Evolutionary conservation across 169 alveolate species (phyloP), one percentile per base, ranked within the genome.

Genomic region (Blepharisma undulans): DNA sequence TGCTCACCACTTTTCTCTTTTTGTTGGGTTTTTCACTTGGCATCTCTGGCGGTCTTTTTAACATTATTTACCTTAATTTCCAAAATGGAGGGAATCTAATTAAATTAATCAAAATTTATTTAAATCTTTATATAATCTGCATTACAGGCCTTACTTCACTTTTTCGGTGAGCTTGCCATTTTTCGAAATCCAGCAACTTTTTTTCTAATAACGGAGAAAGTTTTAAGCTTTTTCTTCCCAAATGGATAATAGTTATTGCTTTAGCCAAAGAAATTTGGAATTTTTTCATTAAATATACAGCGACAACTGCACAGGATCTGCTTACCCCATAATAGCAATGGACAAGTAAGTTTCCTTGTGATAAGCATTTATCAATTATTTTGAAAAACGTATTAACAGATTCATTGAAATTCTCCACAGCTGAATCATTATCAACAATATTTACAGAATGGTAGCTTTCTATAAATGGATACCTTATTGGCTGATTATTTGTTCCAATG

Each of bases 261-360:
- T 96, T 97, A 71, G 88, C 94, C n/a, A 94, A 86, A 30, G 91
- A 92, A 95, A 97, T 95, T 84, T 91, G 90, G 84, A 80, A 76
- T 89, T 94, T 92, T 66, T 92, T 92, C 96, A 98, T 96, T 87
- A 97, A 91, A 92, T 97, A 97, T 25, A 96, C 93, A 48, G 94
- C 80, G 32, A 95, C 94, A 71, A 96, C 88, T 8, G 97, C 92
- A 25, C 96, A 96, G 6, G 97, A 93, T 60, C 98, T 95, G 27
- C 97, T 91, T 32, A 93, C 92, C 2, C 98, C 98, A 87, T 93
- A 94, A 27, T 90, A 85, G 93, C 98, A 97, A 93, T 97, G 98
- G n/a, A 97, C 95, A 61, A 96, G 87, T 19, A 95, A 92, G 82
- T 93, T 95, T 14, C 96, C 96, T 77, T 91, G 8, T 21, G 30